Percentiles rank a stretch among this genome's conserved stretches.
These are phyloP conservation scores for Ocimum tenuiflorum DNA, from an alignment of 257 asterid species.

Conservation along the genomic window DNA sequence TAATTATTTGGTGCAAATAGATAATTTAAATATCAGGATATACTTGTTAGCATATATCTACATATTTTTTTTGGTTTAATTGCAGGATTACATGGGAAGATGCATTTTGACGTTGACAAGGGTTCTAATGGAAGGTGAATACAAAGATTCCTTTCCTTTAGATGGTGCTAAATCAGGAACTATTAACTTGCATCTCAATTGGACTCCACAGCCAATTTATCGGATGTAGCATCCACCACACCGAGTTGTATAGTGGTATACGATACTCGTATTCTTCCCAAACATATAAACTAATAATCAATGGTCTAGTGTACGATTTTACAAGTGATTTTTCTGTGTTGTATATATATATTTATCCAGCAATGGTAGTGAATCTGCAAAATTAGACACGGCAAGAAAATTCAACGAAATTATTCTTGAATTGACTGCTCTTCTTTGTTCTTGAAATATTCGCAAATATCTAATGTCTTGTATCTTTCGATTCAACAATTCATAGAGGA, in stretches of 20 bases:
- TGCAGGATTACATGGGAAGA: slow-evolving; percentile 91
- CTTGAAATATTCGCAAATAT: neutral
- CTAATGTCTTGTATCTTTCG: too few relatives aligned
- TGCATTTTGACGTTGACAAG: slow-evolving; percentile 87
- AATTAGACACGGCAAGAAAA: neutral
- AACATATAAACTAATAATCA: slow-evolving; percentile 13
- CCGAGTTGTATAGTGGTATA: neutral
- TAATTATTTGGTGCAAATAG: neutral
- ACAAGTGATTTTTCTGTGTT: slow-evolving; percentile 12
- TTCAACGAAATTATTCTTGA: neutral
- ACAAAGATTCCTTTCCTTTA: slow-evolving; percentile 48
- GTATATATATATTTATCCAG: slow-evolving; percentile 21
- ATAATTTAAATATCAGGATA: neutral
- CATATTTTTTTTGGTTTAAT: too few relatives aligned
- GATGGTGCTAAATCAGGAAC: slow-evolving; percentile 82
- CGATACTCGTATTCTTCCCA: slow-evolving; percentile 13
- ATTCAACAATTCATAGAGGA: too few relatives aligned
- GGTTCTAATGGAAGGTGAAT: slow-evolving; percentile 82
- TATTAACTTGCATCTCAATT: slow-evolving; percentile 73
- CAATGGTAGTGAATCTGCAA: slow-evolving; percentile 9
- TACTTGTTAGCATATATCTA: too few relatives aligned
- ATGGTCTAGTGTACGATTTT: neutral
- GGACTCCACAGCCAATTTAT: slow-evolving; percentile 81
- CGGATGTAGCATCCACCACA: slow-evolving; percentile 15
- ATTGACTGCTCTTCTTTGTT: slow-evolving; percentile 1